Percentiles rank a stretch among this genome's conserved stretches.
Conservation (phyloP, 371 early-diverging fungal genomes). For the Lichtheimia corymbifera region DNA sequence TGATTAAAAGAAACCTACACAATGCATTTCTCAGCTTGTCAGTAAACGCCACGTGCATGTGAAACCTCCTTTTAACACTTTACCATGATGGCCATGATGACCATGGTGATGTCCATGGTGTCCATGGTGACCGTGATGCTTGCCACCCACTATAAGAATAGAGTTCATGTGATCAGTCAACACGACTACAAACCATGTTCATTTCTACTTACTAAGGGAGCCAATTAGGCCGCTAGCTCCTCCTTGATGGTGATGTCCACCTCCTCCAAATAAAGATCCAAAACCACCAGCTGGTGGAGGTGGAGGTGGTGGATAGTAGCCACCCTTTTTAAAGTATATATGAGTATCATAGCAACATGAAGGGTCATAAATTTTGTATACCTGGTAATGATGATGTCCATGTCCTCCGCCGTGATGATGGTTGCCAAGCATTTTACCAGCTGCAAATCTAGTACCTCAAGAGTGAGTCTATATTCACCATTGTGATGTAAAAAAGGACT, state of each 20-base stretch:
- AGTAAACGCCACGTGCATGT: no score
- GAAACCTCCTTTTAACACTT: neutral
- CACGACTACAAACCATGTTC: no score
- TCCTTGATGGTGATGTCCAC: constrained; percentile 9
- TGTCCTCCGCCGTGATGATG: neutral
- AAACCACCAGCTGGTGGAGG: constrained; percentile 13
- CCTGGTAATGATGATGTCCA: constrained; percentile 4
- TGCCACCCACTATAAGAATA: neutral
- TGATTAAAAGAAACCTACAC: no score
- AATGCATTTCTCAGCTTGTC: no score
- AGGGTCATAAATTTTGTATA: neutral
- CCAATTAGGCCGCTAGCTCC: neutral
- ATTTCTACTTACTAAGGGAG: no score
- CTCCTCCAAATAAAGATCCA: constrained; percentile 13
- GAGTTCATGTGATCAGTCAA: neutral
- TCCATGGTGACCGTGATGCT: neutral
- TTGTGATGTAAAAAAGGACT: neutral
- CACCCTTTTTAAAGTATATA: neutral
- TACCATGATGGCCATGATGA: constrained; percentile 20
- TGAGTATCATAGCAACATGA: constrained; percentile 4
- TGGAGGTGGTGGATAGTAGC: constrained; percentile 22
- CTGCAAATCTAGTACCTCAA: constrained; percentile 9
- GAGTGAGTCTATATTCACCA: no score
- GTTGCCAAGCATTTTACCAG: constrained; percentile 16
- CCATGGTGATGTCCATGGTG: neutral